These are phyloP conservation scores for Vaccinium darrowii DNA, from an alignment of 148 eudicot species.

Conservation along the genomic window DNA sequence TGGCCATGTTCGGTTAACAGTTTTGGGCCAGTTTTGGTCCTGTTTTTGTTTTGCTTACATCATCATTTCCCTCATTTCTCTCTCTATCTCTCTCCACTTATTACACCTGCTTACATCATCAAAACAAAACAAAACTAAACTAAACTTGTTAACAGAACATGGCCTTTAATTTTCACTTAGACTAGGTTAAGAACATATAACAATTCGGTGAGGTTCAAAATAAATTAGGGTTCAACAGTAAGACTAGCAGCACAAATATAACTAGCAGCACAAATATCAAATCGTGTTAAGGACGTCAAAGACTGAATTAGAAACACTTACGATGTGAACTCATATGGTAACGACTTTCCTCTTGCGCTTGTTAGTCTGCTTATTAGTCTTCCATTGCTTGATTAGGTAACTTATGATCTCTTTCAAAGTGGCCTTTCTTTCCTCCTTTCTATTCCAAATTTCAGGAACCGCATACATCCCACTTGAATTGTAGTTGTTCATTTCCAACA, in stretches of 20 bases:
- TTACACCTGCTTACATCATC: too few relatives aligned
- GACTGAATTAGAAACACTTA: background rate
- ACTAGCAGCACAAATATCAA: background rate
- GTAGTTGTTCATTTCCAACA: constrained; percentile 52
- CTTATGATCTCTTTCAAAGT: constrained; percentile 48
- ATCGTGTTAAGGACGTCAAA: too few relatives aligned
- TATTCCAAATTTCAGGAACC: constrained; percentile 51
- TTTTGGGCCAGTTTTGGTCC: too few relatives aligned
- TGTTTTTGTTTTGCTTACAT: too few relatives aligned
- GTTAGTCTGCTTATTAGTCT: constrained; percentile 35
- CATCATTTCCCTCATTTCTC: too few relatives aligned
- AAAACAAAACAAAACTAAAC: too few relatives aligned
- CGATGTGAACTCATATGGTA: background rate
- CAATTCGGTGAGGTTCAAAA: background rate
- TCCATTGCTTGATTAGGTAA: constrained; percentile 36
- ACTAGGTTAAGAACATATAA: background rate
- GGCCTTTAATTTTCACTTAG: background rate
- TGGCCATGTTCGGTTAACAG: too few relatives aligned
- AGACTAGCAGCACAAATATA: background rate
- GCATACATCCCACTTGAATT: constrained; percentile 59
- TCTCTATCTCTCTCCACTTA: too few relatives aligned
- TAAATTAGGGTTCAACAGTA: background rate
- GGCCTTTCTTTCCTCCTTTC: constrained; percentile 48
- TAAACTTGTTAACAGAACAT: too few relatives aligned
- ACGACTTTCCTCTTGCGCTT: constrained; percentile 35